Conservation (phyloP, 2,329 filamentous ascomycete species). For the Fusarium clavum region DNA sequence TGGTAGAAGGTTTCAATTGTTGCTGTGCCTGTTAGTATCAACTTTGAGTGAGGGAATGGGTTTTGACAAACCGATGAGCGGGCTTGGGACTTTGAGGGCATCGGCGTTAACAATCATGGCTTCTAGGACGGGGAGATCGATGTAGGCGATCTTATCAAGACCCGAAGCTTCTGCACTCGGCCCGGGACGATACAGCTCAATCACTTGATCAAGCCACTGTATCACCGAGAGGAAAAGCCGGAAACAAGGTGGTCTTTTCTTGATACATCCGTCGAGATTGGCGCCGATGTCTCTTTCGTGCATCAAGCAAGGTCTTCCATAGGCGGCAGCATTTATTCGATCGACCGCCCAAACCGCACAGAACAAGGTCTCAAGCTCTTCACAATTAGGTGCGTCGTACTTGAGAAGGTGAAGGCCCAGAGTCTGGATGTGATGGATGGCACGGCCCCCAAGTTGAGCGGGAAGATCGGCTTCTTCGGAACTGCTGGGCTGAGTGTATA, state of each 20-base stretch:
- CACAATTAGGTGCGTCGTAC: slow-evolving; percentile 54
- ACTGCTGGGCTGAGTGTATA: slow-evolving; percentile 68
- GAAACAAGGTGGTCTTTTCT: slow-evolving; percentile 65
- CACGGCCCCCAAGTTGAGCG: slow-evolving; percentile 63
- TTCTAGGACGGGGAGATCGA: slow-evolving; percentile 68
- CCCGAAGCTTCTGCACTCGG: slow-evolving; percentile 56
- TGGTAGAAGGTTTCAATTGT: slow-evolving; percentile 74
- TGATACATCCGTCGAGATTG: slow-evolving; percentile 63
- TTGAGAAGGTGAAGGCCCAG: slow-evolving; percentile 65
- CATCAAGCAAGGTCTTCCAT: slow-evolving; percentile 69
- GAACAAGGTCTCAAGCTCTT: slow-evolving; percentile 63
- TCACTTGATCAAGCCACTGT: slow-evolving; percentile 67
- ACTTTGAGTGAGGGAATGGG: not conserved
- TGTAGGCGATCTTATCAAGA: slow-evolving; percentile 58
- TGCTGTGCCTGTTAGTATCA: slow-evolving; percentile 53
- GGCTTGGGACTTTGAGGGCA: slow-evolving; percentile 61
- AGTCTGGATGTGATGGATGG: slow-evolving; percentile 68
- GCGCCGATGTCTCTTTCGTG: slow-evolving; percentile 70
- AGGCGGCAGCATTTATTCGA: slow-evolving; percentile 68
- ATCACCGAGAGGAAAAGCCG: slow-evolving; percentile 67
- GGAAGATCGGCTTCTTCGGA: slow-evolving; percentile 67
- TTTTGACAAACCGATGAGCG: slow-evolving; percentile 59
- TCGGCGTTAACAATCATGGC: slow-evolving; percentile 67
- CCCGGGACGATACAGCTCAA: slow-evolving; percentile 69
- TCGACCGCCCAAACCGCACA: slow-evolving; percentile 72